These are phyloP conservation scores for Eucalyptus rudis DNA, from an alignment of 345 rosid species.

Conservation along the genomic window DNA sequence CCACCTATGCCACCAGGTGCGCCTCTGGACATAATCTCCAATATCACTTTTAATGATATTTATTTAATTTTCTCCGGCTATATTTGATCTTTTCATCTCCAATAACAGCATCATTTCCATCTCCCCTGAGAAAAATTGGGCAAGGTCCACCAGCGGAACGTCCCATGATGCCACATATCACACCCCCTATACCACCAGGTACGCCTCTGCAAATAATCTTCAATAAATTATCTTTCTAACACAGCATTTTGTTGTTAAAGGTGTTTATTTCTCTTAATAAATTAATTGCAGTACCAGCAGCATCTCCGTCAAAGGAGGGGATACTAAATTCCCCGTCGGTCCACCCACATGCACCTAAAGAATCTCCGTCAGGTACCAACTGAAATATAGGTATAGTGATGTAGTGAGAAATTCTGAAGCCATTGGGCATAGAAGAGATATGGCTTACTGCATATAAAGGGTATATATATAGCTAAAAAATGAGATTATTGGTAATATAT, in stretches of 20 bases:
- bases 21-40: background rate
- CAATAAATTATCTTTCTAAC: background rate
- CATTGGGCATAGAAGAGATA: background rate
- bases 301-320: slow-evolving; percentile 22
- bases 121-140: background rate
- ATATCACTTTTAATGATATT: background rate
- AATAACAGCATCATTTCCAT: background rate
- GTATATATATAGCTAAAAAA: background rate
- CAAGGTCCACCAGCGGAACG: background rate
- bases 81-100: background rate
- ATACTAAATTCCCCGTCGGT: slow-evolving; percentile 18
- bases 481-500: background rate
- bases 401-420: background rate
- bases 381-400: background rate
- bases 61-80: background rate
- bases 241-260: background rate
- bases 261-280: background rate
- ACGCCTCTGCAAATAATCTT: background rate
- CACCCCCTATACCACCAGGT: background rate
- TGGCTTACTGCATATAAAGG: background rate
- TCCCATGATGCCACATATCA: background rate
- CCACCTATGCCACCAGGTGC: background rate
- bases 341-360: slow-evolving; percentile 20
- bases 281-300: slow-evolving; percentile 9
- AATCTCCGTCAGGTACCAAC: slow-evolving; percentile 39